phyloP scores from a whole-genome alignment of 192 early-diverging fungal genomes.

The Backusella tuberculispora region DNA sequence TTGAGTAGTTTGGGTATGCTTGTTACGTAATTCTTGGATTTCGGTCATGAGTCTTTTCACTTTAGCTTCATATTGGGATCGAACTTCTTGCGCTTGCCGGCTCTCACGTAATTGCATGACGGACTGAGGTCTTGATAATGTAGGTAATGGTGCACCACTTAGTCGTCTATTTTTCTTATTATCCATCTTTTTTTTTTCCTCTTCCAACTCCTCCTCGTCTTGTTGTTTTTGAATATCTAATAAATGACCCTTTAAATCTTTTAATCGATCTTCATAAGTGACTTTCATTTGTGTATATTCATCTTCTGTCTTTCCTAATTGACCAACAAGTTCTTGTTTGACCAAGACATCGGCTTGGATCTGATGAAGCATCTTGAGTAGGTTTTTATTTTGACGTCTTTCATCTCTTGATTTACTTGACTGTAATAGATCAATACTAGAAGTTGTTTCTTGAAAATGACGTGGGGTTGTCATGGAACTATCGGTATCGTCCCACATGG shows the following conservation, averaged over 20 bases:
- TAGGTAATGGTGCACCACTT: background rate
- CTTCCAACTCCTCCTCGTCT: slow-evolving; percentile 47
- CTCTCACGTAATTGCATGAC: slow-evolving; percentile 20
- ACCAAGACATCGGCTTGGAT: slow-evolving; percentile 56
- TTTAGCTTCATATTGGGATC: slow-evolving; percentile 55
- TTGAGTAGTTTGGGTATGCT: slow-evolving; percentile 49
- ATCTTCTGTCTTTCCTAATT: slow-evolving; percentile 53
- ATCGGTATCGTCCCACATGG: slow-evolving; percentile 31
- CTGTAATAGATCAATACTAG: too few relatives aligned
- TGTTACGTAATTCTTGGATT: slow-evolving; percentile 50
- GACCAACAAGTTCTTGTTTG: slow-evolving; percentile 59
- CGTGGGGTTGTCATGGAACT: slow-evolving; percentile 20
- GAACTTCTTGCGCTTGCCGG: slow-evolving; percentile 40
- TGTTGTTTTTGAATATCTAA: slow-evolving; percentile 52
- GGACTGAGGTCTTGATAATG: background rate
- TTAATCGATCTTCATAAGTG: slow-evolving; percentile 71
- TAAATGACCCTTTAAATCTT: slow-evolving; percentile 57
- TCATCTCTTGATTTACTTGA: background rate
- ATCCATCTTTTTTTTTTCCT: too few relatives aligned
- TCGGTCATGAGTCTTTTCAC: slow-evolving; percentile 57
- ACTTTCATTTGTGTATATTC: slow-evolving; percentile 55
- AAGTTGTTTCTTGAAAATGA: background rate
- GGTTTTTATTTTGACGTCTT: slow-evolving; percentile 20
- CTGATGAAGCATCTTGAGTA: slow-evolving; percentile 53
- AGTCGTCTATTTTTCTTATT: too few relatives aligned